Evolutionary conservation across 139 green algal species (phyloP).

Genomic region (Raphidocelis subcapitata): DNA sequence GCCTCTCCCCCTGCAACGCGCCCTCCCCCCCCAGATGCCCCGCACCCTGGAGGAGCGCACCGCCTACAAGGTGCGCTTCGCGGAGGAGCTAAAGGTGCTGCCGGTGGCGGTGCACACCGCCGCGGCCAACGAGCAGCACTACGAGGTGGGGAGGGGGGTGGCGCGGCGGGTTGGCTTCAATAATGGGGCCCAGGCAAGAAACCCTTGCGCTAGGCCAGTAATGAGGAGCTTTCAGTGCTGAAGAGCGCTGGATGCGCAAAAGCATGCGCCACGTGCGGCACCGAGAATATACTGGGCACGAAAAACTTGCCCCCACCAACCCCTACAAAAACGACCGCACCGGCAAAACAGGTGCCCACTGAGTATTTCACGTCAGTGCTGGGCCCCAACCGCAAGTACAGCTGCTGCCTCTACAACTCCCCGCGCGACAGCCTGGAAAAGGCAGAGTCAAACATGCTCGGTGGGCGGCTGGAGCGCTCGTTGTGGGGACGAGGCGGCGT

Average conservation of each 20-base stretch:
- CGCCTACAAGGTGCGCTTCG: constrained; percentile 38
- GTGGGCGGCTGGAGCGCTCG: constrained; percentile 35
- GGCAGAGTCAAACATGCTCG: constrained; percentile 92
- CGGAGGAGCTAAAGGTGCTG: constrained; percentile 75
- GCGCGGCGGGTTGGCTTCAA: too few species aligned
- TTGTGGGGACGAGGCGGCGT: background rate
- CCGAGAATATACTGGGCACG: too few species aligned
- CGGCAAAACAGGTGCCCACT: constrained; percentile 87
- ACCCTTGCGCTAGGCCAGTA: too few species aligned
- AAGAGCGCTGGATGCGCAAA: too few species aligned
- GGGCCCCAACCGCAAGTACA: constrained; percentile 93
- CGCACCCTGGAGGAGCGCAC: constrained; percentile 1
- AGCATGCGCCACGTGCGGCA: too few species aligned
- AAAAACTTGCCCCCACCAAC: background rate
- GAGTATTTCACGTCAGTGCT: constrained; percentile 91
- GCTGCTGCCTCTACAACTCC: constrained; percentile 78
- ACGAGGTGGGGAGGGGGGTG: constrained; percentile 81
- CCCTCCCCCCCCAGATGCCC: background rate
- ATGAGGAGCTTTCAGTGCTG: too few species aligned
- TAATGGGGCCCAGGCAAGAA: too few species aligned
- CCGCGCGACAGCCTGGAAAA: constrained; percentile 62
- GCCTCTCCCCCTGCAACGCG: background rate
- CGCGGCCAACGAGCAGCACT: constrained; percentile 92
- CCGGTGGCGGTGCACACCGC: constrained; percentile 83
- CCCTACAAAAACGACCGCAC: too few species aligned